phyloP scores from a whole-genome alignment of 768 basidiomycete genomes.

The Rhodocollybia butyracea region DNA sequence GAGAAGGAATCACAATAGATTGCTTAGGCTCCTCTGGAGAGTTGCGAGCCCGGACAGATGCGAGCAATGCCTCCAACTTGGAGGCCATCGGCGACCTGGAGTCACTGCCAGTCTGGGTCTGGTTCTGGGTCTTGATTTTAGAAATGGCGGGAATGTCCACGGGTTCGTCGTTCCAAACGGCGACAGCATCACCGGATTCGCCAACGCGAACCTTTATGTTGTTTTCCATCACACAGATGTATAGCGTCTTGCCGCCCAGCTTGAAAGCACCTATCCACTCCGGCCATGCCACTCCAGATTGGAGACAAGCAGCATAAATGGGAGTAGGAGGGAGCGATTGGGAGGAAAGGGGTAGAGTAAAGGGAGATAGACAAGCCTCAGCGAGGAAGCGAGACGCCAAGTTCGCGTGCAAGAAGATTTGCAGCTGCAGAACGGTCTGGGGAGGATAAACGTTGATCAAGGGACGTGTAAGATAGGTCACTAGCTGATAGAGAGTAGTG shows the following conservation, averaged over 20 bases:
- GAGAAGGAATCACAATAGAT: background rate
- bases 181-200: background rate
- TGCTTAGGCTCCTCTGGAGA: background rate
- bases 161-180: background rate
- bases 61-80: slow-evolving; percentile 5
- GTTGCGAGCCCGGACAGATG: slow-evolving; percentile 1
- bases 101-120: background rate
- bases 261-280: slow-evolving; percentile 4
- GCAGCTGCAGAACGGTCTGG: background rate
- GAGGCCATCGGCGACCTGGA: background rate
- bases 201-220: slow-evolving; percentile 4
- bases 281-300: background rate
- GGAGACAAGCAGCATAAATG: slow-evolving; percentile 5
- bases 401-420: slow-evolving; percentile 1
- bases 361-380: background rate
- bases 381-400: background rate
- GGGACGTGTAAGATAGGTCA: slow-evolving; percentile 4
- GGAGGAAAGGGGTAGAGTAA: background rate
- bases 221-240: slow-evolving; percentile 3
- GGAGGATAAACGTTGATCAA: background rate
- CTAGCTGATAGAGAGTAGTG: background rate
- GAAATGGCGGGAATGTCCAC: background rate
- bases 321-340: background rate
- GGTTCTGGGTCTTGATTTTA: background rate
- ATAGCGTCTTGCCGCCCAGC: slow-evolving; percentile 1